Evolutionary conservation across 2,329 filamentous ascomycete genomes (phyloP), one percentile per base, ranked within the genome.

Genomic region (Calonectria crousiana): DNA sequence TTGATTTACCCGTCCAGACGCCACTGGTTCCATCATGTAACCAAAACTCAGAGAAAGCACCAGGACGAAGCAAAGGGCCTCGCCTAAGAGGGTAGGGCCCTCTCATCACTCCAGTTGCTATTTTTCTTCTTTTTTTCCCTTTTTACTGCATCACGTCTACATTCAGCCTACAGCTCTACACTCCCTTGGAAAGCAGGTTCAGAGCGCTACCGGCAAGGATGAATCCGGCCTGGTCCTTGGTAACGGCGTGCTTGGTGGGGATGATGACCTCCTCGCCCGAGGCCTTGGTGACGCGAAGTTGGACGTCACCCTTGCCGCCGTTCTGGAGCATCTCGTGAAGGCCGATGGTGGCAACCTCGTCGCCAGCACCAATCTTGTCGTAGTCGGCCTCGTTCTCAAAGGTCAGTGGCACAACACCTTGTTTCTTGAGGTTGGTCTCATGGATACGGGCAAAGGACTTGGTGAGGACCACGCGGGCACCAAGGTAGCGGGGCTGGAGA

Each of bases 351-450:
- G 89, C 88, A 30, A 98, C 94, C 80, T 93, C 89, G 83, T 99
- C 97, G 77, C 95, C 95, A 0, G 96, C 95, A 67, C 91, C 88
- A 76, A 99, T 94, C 76, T 88, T 87, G 82, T 97, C 95, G 84
- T 98, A 98, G 85, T 98, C 97, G 26, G 91, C 90, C 86, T 97
- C 95, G 84, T 98, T 90, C 58, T 88, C 95, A 82, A 99, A 98
- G 0, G 95, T 98, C 80, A 99, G 89, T 2, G 97, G 97, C 56
- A 99, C 95, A 41, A 99, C 94, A 76, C 97, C 97, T 87, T 99
- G 97, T 88, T 98, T 98, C 92, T 98, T 98, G 78, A 98, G 88
- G 84, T 98, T 98, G 36, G 95, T 98, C 89, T 98, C 95, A 87
- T 98, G 95, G 83, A 98, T 98, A 68, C 95, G 93, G 0, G 95